Conservation (phyloP, 495 filamentous ascomycete species). For the Penicillium maclennaniae region DNA sequence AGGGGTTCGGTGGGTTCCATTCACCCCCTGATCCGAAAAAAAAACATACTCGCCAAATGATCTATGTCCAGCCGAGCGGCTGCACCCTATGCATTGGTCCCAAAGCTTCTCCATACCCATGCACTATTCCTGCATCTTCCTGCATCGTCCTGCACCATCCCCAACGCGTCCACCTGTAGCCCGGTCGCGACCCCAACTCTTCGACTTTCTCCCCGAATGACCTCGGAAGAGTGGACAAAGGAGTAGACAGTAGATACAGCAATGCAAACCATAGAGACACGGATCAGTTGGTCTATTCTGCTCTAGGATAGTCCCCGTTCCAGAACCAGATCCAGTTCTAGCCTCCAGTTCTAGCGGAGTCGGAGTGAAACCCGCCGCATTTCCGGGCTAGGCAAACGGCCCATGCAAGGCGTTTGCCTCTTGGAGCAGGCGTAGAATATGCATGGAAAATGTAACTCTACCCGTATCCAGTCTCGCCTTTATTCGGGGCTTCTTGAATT, state of each 20-base stretch:
- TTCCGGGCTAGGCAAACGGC: not conserved
- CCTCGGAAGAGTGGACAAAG: too few relatives aligned
- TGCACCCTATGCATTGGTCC: slow-evolving; percentile 12
- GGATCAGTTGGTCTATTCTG: too few relatives aligned
- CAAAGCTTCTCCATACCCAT: slow-evolving; percentile 8
- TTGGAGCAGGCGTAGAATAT: slow-evolving; percentile 43
- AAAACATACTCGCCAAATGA: not conserved
- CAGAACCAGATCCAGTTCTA: not conserved
- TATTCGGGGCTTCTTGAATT: not conserved
- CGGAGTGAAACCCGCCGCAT: not conserved
- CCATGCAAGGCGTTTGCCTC: not conserved
- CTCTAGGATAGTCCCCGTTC: not conserved
- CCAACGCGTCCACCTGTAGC: slow-evolving; percentile 6
- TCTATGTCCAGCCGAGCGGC: slow-evolving; percentile 7
- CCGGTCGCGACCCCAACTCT: not conserved
- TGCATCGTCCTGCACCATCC: not conserved
- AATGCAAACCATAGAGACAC: too few relatives aligned
- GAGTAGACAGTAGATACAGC: too few relatives aligned
- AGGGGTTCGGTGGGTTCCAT: not conserved
- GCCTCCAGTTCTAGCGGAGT: not conserved
- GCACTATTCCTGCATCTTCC: not conserved
- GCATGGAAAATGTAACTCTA: slow-evolving; percentile 41
- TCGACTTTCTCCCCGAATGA: not conserved
- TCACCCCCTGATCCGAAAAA: not conserved
- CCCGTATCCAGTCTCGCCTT: not conserved